Conservation (phyloP, 768 basidiomycete species). For the Phylloporus sp. region DNA sequence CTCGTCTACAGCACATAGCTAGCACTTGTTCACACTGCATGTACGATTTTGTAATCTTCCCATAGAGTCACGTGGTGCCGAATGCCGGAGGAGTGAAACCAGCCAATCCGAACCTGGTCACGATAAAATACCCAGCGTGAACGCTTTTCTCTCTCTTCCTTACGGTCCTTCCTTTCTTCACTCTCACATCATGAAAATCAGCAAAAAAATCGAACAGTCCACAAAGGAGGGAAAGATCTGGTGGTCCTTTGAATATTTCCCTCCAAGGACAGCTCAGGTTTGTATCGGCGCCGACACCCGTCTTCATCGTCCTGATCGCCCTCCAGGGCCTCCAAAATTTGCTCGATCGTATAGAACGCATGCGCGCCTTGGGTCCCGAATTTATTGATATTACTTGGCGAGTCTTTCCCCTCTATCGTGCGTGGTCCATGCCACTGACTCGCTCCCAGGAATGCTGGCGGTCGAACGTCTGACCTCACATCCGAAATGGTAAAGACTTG, state of each 20-base stretch:
- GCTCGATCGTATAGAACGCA: constrained; percentile 96
- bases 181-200: constrained; percentile 74
- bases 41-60: neutral
- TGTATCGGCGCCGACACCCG: constrained; percentile 8
- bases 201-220: constrained; percentile 85
- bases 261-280: constrained; percentile 92
- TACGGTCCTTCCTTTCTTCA: constrained; percentile 22
- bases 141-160: constrained; percentile 1
- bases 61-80: constrained; percentile 18
- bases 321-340: constrained; percentile 71
- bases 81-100: neutral
- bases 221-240: constrained; percentile 81
- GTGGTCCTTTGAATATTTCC: constrained; percentile 99
- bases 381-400: constrained; percentile 98
- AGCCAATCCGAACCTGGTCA: constrained; percentile 3
- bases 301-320: neutral
- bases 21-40: too few species aligned
- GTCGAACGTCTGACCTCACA: constrained; percentile 90
- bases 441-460: constrained; percentile 83
- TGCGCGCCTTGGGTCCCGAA: constrained; percentile 91
- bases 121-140: constrained; percentile 25
- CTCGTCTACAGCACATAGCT: constrained; percentile 30
- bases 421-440: constrained; percentile 2
- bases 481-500: constrained; percentile 93
- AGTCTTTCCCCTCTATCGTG: constrained; percentile 14